Percentiles rank a stretch among this genome's conserved stretches.
phyloP scores from a whole-genome alignment of 192 early-diverging fungal species.

The Coemansia sp. region DNA sequence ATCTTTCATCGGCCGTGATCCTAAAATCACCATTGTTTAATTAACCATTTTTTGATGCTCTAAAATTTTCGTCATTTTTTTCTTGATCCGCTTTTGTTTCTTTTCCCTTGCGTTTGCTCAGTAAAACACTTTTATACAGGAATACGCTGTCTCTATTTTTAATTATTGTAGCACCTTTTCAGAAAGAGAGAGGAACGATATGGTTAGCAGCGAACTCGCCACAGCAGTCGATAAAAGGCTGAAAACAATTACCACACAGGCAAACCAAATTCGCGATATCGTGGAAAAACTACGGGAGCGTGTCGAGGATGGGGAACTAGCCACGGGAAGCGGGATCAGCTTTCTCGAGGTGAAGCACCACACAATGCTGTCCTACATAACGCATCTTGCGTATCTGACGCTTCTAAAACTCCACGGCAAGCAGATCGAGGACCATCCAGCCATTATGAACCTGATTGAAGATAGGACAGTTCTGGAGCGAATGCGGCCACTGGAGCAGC shows the following conservation, averaged over 20 bases:
- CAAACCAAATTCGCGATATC: slow-evolving; percentile 46
- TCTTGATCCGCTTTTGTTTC: background rate
- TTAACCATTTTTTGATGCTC: background rate
- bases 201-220: slow-evolving; percentile 2
- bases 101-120: background rate
- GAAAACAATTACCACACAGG: slow-evolving; percentile 30
- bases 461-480: slow-evolving; percentile 86
- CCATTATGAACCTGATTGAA: slow-evolving; percentile 70
- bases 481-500: slow-evolving; percentile 89
- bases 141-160: background rate
- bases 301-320: slow-evolving; percentile 58
- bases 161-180: too few species aligned
- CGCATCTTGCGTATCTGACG: slow-evolving; percentile 71
- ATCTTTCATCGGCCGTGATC: background rate
- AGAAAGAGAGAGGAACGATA: background rate
- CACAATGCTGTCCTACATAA: slow-evolving; percentile 81
- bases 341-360: slow-evolving; percentile 91
- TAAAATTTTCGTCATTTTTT: background rate
- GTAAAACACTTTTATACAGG: background rate
- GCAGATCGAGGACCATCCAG: slow-evolving; percentile 61
- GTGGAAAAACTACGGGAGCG: slow-evolving; percentile 49
- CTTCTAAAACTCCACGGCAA: slow-evolving; percentile 79
- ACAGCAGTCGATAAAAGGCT: slow-evolving; percentile 24
- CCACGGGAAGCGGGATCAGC: slow-evolving; percentile 78
- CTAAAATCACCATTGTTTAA: background rate